Conservation (phyloP, 208 protist genomes). For the Histomonas meleagridis region DNA sequence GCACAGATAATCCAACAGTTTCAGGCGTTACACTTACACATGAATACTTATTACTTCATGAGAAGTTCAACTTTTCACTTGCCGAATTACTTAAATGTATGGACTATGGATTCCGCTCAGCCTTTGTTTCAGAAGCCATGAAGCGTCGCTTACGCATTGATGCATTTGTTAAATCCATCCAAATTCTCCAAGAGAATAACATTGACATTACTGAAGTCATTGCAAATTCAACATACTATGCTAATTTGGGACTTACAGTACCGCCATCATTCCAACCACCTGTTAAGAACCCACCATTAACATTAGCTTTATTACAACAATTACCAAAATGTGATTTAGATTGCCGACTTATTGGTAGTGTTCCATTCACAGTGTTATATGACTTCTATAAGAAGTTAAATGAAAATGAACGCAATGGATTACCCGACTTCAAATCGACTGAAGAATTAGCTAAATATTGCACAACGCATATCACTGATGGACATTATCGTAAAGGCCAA, state of each 20-base stretch:
- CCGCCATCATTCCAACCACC: not conserved
- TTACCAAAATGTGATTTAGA: not conserved
- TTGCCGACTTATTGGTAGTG: not conserved
- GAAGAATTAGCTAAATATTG: not conserved
- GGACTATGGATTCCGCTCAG: not conserved
- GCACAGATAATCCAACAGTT: constrained; percentile 35
- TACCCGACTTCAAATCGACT: not conserved
- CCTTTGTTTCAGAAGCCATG: not conserved
- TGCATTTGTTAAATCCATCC: not conserved
- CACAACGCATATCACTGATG: too few species aligned
- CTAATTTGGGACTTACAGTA: not conserved
- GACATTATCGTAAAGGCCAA: not conserved
- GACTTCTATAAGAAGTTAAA: not conserved
- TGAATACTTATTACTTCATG: not conserved
- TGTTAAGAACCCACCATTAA: not conserved
- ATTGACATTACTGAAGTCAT: not conserved
- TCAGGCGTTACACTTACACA: not conserved
- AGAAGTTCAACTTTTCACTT: not conserved
- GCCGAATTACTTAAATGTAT: not conserved
- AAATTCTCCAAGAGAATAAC: not conserved
- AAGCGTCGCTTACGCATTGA: not conserved
- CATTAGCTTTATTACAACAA: not conserved
- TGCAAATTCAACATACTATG: not conserved
- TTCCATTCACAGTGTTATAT: not conserved
- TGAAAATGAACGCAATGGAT: not conserved